Percentiles rank a stretch among this genome's conserved stretches.
phyloP scores from a whole-genome alignment of 2,329 filamentous ascomycete species.

The Colletotrichum endophyticum region DNA sequence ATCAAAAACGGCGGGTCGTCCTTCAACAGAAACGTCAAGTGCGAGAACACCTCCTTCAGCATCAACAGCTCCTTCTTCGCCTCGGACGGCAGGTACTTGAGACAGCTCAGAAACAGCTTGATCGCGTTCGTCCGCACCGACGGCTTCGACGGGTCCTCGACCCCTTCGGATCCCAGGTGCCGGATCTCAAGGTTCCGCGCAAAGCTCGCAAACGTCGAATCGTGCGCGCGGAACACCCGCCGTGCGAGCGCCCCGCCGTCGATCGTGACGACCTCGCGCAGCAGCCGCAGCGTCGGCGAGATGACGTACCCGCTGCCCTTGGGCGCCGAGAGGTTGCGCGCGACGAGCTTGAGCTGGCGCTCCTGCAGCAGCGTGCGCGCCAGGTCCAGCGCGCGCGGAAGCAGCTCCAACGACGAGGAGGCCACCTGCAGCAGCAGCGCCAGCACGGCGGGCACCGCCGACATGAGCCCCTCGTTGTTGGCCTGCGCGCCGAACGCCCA shows the following conservation, averaged over 20 bases:
- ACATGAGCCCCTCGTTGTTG: constrained; percentile 82
- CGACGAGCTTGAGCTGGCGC: constrained; percentile 79
- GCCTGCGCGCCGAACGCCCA: constrained; percentile 85
- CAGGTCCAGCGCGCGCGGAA: constrained; percentile 76
- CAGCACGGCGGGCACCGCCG: constrained; percentile 79
- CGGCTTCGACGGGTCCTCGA: constrained; percentile 72
- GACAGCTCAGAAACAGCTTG: constrained; percentile 77
- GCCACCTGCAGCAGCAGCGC: constrained; percentile 82
- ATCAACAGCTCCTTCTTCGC: constrained; percentile 82
- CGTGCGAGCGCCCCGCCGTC: constrained; percentile 84
- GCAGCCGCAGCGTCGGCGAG: constrained; percentile 82
- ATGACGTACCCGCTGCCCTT: constrained; percentile 88
- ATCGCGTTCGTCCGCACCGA: constrained; percentile 85
- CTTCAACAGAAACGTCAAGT: constrained; percentile 78
- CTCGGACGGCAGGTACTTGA: constrained; percentile 78
- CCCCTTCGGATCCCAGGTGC: constrained; percentile 51
- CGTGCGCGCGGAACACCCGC: constrained; percentile 77
- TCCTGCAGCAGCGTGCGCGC: constrained; percentile 84
- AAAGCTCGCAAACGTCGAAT: constrained; percentile 80
- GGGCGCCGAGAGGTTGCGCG: constrained; percentile 78
- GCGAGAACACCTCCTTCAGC: constrained; percentile 81
- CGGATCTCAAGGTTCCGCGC: constrained; percentile 81
- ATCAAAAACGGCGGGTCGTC: constrained; percentile 80
- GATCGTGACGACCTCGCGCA: constrained; percentile 84
- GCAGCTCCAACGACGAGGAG: constrained; percentile 75